Evolutionary conservation across 768 basidiomycete species (phyloP).

Genomic region (Rossbeevera mucosa): DNA sequence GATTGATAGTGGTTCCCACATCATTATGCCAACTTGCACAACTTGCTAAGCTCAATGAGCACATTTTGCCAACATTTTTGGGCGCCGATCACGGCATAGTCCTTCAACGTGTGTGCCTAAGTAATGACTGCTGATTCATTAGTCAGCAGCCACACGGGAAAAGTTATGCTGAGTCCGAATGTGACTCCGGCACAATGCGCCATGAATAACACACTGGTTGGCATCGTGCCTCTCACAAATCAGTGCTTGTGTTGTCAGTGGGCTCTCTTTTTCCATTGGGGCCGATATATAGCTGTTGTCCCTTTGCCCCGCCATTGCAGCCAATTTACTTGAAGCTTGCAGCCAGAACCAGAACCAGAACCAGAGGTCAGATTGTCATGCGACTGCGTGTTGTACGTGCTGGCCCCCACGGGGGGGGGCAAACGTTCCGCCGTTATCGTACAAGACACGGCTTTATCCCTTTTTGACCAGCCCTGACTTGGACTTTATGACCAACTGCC

Average conservation of each 20-base stretch:
- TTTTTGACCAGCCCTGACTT: conserved; percentile 9
- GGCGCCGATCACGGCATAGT: too few relatives aligned
- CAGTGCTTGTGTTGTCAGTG: neutral
- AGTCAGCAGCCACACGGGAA: neutral
- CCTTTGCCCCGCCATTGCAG: neutral
- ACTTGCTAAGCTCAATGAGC: too few relatives aligned
- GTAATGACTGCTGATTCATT: neutral
- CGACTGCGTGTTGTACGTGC: neutral
- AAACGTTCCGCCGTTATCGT: neutral
- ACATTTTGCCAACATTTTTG: neutral
- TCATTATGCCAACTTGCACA: too few relatives aligned
- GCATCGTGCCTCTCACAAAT: neutral
- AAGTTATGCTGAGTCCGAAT: neutral
- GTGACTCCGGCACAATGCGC: neutral
- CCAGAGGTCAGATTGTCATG: neutral
- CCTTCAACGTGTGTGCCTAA: neutral
- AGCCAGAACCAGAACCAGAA: neutral
- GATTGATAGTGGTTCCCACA: neutral
- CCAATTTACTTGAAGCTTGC: neutral
- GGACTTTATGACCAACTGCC: conserved; percentile 1
- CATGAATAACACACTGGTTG: neutral
- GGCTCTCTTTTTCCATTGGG: neutral
- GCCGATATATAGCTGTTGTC: neutral
- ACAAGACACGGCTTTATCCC: conserved; percentile 1
- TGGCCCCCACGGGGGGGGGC: neutral